Evolutionary conservation across 495 filamentous ascomycete species (phyloP), one percentile per base, ranked within the genome.

Genomic region (Penicillium coprophilum): DNA sequence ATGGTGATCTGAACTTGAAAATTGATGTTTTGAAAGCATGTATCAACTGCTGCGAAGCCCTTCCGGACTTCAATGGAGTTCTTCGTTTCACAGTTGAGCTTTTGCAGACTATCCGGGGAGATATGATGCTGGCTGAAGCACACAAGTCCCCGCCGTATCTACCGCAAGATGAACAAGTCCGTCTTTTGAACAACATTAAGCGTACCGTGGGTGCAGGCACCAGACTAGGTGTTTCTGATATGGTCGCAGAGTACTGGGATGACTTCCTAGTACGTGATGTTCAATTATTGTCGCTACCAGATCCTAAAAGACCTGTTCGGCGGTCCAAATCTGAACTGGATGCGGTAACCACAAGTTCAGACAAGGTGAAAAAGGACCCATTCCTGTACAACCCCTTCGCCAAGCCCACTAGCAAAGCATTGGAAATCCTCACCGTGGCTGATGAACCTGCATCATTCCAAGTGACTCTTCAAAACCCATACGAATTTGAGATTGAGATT

Each of bases 381-480:
- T 96, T 97, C 62, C 86, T 97, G 43, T 94, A 96, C 59, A 96
- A 96, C 62, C 88, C 93, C 1, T 96, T 95, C 59, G 65, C 88
- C 41, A 91, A 90, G 69, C 75, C 83, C 50, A 77, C 80, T 1
- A 85, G 84, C 50, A 78, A 74, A 41, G 71, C 77, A 17, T 73
- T 82, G 12, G 87, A 94, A 57, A 75, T 77, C 56, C 75, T 91
- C 13, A 75, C 96, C 45, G 85, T 96, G 54, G 83, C 90, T 5
- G 85, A 85, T 27, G 93, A 97, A 67, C 69, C 78, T 59, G 85
- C 87, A 3, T 80, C 79, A 3, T 97, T 96, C 69, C 80, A 77
- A 64, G 79, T 97, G 28, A 89, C 86, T 8, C 77, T 98, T 5
- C 95, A 97, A 63, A 98, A 98, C 63, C 89, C 91, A 2, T 96